Conservation (phyloP, 2,329 filamentous ascomycete genomes). For the Exophiala lecanii-corni region DNA sequence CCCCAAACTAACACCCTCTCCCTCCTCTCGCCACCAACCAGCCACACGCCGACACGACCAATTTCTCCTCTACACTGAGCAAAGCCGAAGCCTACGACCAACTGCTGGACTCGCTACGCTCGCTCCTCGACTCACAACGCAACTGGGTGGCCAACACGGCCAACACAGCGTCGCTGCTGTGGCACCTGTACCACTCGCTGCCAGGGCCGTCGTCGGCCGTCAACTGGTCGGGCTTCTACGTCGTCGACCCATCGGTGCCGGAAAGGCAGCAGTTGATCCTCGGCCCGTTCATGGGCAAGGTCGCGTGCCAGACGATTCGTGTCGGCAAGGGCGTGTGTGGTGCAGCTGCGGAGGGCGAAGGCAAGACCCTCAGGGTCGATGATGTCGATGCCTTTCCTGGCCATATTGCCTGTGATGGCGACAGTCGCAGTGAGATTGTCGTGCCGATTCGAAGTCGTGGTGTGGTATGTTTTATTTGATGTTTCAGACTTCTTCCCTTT, state of each 20-base stretch:
- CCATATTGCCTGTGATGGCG: slow-evolving; percentile 48
- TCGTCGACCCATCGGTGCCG: slow-evolving; percentile 27
- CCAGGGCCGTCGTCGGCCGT: slow-evolving; percentile 40
- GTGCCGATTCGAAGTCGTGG: slow-evolving; percentile 41
- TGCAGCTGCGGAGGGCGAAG: slow-evolving; percentile 35
- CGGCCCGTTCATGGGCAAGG: slow-evolving; percentile 46
- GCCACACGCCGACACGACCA: slow-evolving; percentile 47
- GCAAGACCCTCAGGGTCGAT: slow-evolving; percentile 38
- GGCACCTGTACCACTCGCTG: slow-evolving; percentile 44
- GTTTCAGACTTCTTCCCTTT: background rate
- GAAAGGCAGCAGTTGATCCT: slow-evolving; percentile 33
- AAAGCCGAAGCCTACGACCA: slow-evolving; percentile 43
- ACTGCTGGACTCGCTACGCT: slow-evolving; percentile 36
- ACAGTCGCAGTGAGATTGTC: slow-evolving; percentile 47
- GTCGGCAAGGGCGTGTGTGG: slow-evolving; percentile 46
- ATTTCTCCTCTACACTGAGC: slow-evolving; percentile 35
- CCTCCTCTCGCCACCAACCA: slow-evolving; percentile 18
- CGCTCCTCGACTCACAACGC: slow-evolving; percentile 39
- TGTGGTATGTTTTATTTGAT: slow-evolving; percentile 32
- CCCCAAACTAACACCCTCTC: too few relatives aligned
- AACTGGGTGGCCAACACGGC: slow-evolving; percentile 48
- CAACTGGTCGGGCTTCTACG: slow-evolving; percentile 48
- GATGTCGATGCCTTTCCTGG: slow-evolving; percentile 43
- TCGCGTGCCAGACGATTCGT: slow-evolving; percentile 45
- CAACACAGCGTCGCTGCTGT: slow-evolving; percentile 46